Base-by-base conservation (phyloP, 2,329 filamentous ascomycete genomes). In the Colletotrichum sp. region DNA sequence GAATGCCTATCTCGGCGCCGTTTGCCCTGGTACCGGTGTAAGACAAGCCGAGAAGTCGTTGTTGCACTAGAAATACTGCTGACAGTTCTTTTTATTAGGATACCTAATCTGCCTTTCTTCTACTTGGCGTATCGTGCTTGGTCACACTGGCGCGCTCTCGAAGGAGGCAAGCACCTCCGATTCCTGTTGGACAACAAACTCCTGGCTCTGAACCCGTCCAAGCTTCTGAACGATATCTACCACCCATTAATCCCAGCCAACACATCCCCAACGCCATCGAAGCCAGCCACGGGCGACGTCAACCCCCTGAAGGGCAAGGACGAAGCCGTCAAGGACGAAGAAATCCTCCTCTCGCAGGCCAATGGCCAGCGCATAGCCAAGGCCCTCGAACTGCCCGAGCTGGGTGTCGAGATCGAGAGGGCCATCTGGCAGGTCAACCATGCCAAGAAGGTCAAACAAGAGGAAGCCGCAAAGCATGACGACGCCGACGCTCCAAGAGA, bases 81-180 rank as follows among this genome's bases (percentile, higher is more conserved):
- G 58, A 66, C 67, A 64, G 56, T 75, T 66, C 28, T 36, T 58
- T 55, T 16, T 56, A 13, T 79, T 38, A 97, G 95, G 77, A 90
- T 98, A 77, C 96, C 96, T 43, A 98, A 99, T 83, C 88, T 99
- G 15, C 97, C 97, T 21, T 98, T 98, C 88, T 98, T 98, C 88
- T 99, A 98, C 84, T 91, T 98, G 55, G 92, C 91, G 21, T 99
- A 97, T 87, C 91, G 97, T 78, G 94, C 95, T 30, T 98, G 94
- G 94, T 97, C 95, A 24, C 95, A 98, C 84, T 98, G 94, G 92
- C 91, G 94, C 86, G 97, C 97, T 69, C 87, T 98, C 70, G 91
- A 92, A 48, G 97, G 97, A 70, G 96, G 95, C 24, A 94, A 92
- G 80, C 95, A 98, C 83, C 87, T 98, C 38, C 91, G 96, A 78